Evolutionary conservation across 2,329 filamentous ascomycete genomes (phyloP).

Genomic region (Byssothecium circinans): DNA sequence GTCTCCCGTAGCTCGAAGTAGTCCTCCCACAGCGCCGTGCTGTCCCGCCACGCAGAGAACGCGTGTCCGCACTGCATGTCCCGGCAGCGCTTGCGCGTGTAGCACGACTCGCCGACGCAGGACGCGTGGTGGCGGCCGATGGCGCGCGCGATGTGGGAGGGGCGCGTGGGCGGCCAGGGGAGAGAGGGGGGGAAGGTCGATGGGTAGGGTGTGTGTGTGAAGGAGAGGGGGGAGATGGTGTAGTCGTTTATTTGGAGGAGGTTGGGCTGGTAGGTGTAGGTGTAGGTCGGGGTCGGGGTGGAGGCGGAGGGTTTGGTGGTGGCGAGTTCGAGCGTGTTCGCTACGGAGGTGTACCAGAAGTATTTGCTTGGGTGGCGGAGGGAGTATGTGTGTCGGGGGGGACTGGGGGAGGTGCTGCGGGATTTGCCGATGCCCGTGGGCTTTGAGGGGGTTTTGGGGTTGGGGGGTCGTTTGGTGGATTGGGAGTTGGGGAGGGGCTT

Average conservation of each 20-base stretch:
- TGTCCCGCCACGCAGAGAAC: slow-evolving; percentile 11
- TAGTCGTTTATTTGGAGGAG: slow-evolving; percentile 14
- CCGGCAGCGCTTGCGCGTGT: slow-evolving; percentile 7
- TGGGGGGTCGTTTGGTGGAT: not conserved
- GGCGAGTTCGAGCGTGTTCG: slow-evolving; percentile 5
- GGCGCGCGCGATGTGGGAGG: slow-evolving; percentile 8
- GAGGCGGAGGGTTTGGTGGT: not conserved
- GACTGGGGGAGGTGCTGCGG: not conserved
- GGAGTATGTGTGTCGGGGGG: not conserved
- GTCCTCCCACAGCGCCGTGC: slow-evolving; percentile 10
- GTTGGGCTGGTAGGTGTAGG: too few relatives aligned
- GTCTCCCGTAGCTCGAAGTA: slow-evolving; percentile 19
- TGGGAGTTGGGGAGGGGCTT: not conserved
- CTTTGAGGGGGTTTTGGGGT: not conserved
- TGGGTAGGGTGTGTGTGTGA: slow-evolving; percentile 6
- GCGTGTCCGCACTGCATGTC: slow-evolving; percentile 13
- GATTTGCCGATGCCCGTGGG: slow-evolving; percentile 9
- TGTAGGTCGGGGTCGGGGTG: too few relatives aligned
- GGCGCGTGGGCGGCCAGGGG: slow-evolving; percentile 13
- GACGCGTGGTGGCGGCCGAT: slow-evolving; percentile 1
- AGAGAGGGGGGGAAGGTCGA: slow-evolving; percentile 5
- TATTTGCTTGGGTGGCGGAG: slow-evolving; percentile 4
- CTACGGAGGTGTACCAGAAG: slow-evolving; percentile 13
- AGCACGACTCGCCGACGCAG: slow-evolving; percentile 18
- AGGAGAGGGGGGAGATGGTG: slow-evolving; percentile 11